Evolutionary conservation across 176 grass and related monocot species (phyloP), one percentile per base, ranked within the genome.

Genomic region (Dactylis glomerata): DNA sequence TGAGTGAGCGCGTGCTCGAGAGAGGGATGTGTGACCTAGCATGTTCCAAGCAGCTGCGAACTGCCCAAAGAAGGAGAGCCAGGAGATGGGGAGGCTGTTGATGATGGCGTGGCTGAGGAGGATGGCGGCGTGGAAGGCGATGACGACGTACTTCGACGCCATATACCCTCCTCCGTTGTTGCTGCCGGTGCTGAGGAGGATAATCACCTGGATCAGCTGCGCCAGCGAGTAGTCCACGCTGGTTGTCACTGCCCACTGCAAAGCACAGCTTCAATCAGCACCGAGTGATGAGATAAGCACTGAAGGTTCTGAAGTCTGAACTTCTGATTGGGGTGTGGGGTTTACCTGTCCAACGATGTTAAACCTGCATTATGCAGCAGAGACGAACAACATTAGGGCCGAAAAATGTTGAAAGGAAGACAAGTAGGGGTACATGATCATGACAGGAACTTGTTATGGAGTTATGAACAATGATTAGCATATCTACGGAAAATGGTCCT

Each of bases 311-410:
- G 23, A 34, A 45, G n/a, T n/a, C n/a, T n/a, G n/a, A n/a, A n/a
- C n/a, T 54, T 19, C 9, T 5, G 27, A 64, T 19, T 64, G 28
- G 1, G 28, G 77, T 67, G 34, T 26, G 61, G 42, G 42, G 8
- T 26, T 75, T 86, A 98, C 96, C 96, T 98, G 96, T 22, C 96
- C 96, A 75, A 90, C 91, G 47, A 98, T 95, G 83, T 98, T 98
- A 82, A 93, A 98, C 96, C 96, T 95, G 93, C 86, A 95, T n/a
- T n/a, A n/a, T 9, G 36, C 24, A 37, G 67, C 61, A 81, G 1
- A 74, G 8, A 8, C 19, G 69, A 12, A 17, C 28, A 64, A 5
- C 37, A 61, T 85, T 15, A 87, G 63, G 4, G 28, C 8, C 31
- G 31, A 13, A 68, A 79, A 32, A 1, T 61, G 52, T 15, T 46